Percentiles rank a stretch among this genome's conserved stretches.
Evolutionary conservation across 257 asterid species (phyloP).

Genomic region (Solanum lignicaule): DNA sequence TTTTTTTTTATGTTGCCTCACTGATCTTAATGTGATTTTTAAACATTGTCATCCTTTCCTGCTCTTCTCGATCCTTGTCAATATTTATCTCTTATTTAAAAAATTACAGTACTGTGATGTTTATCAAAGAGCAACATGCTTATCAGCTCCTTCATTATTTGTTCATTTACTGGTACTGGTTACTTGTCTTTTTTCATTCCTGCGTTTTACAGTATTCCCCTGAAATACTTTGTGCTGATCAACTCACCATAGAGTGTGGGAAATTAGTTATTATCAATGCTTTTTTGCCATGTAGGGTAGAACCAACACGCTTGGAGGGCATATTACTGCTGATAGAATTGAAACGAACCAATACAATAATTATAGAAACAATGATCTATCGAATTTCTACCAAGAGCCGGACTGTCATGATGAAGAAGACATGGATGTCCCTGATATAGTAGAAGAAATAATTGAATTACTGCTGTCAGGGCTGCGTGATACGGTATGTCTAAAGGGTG

Average conservation of each 20-base stretch:
- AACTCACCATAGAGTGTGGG: background rate
- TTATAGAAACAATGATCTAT: conserved; percentile 20
- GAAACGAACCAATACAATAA: conserved; percentile 22
- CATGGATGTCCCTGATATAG: conserved; percentile 81
- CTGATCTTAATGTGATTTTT: background rate
- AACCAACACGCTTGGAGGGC: conserved; percentile 51
- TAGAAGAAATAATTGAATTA: conserved; percentile 80
- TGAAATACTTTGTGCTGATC: background rate
- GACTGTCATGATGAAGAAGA: conserved; percentile 60
- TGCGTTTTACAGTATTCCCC: background rate
- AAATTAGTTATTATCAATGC: background rate
- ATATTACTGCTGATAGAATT: conserved; percentile 20
- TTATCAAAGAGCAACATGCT: background rate
- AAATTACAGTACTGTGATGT: background rate
- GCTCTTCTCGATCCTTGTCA: background rate
- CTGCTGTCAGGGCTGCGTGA: conserved; percentile 77
- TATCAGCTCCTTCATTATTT: background rate
- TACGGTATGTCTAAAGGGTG: conserved; percentile 57
- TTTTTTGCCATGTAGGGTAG: conserved; percentile 40
- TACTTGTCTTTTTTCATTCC: background rate
- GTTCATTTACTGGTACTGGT: background rate
- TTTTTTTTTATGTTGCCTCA: background rate
- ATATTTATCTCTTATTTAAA: background rate
- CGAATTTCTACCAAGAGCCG: conserved; percentile 23
- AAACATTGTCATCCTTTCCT: background rate